Conservation (phyloP, 2,329 filamentous ascomycete genomes). For the Pestalotiopsis sp. region DNA sequence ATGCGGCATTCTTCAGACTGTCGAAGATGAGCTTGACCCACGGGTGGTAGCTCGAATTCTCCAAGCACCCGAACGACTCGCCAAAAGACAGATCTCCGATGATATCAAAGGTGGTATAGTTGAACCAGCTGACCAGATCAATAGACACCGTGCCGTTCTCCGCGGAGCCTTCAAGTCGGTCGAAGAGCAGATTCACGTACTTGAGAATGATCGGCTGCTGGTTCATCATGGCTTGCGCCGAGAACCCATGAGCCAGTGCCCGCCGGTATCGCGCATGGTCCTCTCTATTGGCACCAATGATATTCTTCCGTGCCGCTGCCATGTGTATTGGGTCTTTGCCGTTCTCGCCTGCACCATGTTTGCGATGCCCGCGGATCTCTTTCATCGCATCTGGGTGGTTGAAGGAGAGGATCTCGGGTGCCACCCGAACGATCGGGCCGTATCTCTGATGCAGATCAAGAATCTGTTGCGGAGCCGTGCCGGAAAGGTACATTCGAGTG, state of each 20-base stretch:
- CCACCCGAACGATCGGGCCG: slow-evolving; percentile 42
- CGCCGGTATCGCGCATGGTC: slow-evolving; percentile 37
- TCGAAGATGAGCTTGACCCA: neutral
- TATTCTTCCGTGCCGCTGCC: slow-evolving; percentile 26
- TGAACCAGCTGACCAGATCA: slow-evolving; percentile 41
- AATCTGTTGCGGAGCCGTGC: slow-evolving; percentile 20
- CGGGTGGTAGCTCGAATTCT: neutral
- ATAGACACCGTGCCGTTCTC: slow-evolving; percentile 20
- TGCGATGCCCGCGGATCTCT: slow-evolving; percentile 27
- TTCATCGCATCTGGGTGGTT: slow-evolving; percentile 36
- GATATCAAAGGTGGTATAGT: slow-evolving; percentile 34
- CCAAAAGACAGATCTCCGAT: slow-evolving; percentile 1
- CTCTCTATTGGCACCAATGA: slow-evolving; percentile 33
- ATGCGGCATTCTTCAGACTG: neutral
- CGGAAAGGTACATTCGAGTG: slow-evolving; percentile 14
- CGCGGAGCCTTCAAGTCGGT: slow-evolving; percentile 29
- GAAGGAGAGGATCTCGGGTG: slow-evolving; percentile 40
- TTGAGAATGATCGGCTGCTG: slow-evolving; percentile 43
- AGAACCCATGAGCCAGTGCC: slow-evolving; percentile 42
- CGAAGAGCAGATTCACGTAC: slow-evolving; percentile 40
- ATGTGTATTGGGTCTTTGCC: slow-evolving; percentile 33
- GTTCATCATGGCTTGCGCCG: slow-evolving; percentile 39
- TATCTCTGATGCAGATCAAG: slow-evolving; percentile 35
- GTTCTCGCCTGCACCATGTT: slow-evolving; percentile 30
- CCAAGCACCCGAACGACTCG: neutral